A percentile compares a stretch with the other conserved stretches of the same genome.
phyloP scores from a whole-genome alignment of 2,329 filamentous ascomycete species.

The Samsoniella hepiali region DNA sequence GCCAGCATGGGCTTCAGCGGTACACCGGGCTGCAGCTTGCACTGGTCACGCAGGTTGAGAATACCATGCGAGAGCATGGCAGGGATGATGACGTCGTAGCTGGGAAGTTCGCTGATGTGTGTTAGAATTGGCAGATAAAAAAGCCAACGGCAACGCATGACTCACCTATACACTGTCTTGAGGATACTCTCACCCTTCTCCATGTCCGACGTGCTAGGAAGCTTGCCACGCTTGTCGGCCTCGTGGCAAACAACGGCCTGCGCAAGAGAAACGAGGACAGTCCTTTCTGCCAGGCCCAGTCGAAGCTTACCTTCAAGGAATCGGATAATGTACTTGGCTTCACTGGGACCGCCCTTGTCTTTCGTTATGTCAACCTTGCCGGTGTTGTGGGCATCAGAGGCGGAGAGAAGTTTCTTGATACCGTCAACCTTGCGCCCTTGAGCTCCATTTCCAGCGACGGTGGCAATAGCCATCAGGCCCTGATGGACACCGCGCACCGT shows the following conservation, averaged over 20 bases:
- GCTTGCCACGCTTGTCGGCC: conserved; percentile 63
- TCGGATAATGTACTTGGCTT: conserved; percentile 89
- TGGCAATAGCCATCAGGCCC: conserved; percentile 84
- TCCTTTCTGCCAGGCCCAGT: conserved; percentile 87
- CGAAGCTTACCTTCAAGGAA: conserved; percentile 93
- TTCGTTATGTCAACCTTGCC: conserved; percentile 87
- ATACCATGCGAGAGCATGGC: conserved; percentile 85
- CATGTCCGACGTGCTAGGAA: conserved; percentile 71
- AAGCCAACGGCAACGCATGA: background rate
- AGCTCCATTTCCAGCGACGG: conserved; percentile 77
- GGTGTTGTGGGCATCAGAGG: conserved; percentile 70
- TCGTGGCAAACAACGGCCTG: conserved; percentile 88
- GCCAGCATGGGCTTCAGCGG: conserved; percentile 98
- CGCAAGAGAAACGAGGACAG: conserved; percentile 82
- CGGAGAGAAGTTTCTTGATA: conserved; percentile 95
- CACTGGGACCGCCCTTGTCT: conserved; percentile 89
- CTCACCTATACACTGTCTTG: conserved; percentile 84
- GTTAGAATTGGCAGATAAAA: conserved; percentile 31
- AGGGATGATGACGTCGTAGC: conserved; percentile 92
- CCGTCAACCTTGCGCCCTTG: conserved; percentile 87
- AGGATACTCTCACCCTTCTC: conserved; percentile 80
- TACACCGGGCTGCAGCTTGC: conserved; percentile 89
- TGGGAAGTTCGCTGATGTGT: conserved; percentile 74
- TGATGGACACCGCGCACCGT: conserved; percentile 85
- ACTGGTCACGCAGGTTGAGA: conserved; percentile 74